These are phyloP conservation scores for Papiliotrema terrestris DNA, from an alignment of 1,284 basidiomycete genomes.

Conservation along the genomic window DNA sequence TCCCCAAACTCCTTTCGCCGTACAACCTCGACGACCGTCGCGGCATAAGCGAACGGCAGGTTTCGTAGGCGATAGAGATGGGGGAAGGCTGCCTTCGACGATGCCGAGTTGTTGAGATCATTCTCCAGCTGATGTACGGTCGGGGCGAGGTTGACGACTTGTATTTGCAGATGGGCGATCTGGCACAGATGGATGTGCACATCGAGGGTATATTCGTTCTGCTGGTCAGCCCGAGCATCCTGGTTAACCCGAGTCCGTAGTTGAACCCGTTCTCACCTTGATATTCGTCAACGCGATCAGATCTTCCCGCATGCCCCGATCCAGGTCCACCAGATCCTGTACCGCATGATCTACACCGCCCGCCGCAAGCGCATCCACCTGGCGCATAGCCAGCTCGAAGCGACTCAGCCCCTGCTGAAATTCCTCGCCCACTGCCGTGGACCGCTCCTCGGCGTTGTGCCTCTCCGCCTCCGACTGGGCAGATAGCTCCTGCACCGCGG, in stretches of 20 bases:
- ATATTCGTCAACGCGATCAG: slow-evolving; percentile 37
- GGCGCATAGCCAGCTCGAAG: slow-evolving; percentile 32
- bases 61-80: slow-evolving; percentile 84
- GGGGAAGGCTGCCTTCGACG: slow-evolving; percentile 66
- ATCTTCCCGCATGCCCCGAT: slow-evolving; percentile 43
- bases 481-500: slow-evolving; percentile 55
- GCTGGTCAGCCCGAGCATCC: slow-evolving; percentile 3
- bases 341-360: slow-evolving; percentile 18
- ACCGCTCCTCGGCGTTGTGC: slow-evolving; percentile 60
- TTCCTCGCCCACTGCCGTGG: slow-evolving; percentile 53
- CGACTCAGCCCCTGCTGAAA: slow-evolving; percentile 32
- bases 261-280: slow-evolving; percentile 40
- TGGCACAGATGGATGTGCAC: slow-evolving; percentile 63
- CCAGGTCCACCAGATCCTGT: slow-evolving; percentile 33
- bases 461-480: slow-evolving; percentile 67
- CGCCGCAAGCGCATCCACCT: slow-evolving; percentile 27
- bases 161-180: slow-evolving; percentile 70
- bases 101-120: slow-evolving; percentile 51
- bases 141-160: slow-evolving; percentile 66
- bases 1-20: slow-evolving; percentile 80
- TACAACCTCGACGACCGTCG: slow-evolving; percentile 86
- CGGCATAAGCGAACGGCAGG: slow-evolving; percentile 89
- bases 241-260: too few species aligned
- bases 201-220: slow-evolving; percentile 75
- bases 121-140: slow-evolving; percentile 62